A percentile compares a stretch with the other conserved stretches of the same genome.
Evolutionary conservation across 305 asterid species (phyloP).

Genomic region (Caryopteris hybrid): DNA sequence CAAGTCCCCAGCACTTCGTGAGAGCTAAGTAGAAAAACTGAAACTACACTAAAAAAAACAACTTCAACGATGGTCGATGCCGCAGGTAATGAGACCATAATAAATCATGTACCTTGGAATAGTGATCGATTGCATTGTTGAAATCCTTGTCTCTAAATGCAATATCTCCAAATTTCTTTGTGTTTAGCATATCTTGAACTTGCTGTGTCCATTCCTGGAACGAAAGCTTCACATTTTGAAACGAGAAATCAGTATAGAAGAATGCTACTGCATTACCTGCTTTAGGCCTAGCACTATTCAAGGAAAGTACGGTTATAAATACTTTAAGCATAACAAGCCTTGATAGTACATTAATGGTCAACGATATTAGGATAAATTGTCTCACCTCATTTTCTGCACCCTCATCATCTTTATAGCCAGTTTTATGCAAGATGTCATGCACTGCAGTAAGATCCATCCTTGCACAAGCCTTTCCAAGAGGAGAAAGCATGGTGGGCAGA

Average conservation of each 20-base stretch:
- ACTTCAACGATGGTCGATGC: no score
- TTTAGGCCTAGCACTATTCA: no score
- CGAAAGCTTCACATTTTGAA: conserved; percentile 81
- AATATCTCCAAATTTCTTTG: conserved; percentile 90
- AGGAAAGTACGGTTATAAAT: no score
- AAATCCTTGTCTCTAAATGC: conserved; percentile 94
- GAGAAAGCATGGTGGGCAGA: conserved; percentile 78
- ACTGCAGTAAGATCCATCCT: conserved; percentile 96
- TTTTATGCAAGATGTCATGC: conserved; percentile 90
- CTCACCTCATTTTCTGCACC: conserved; percentile 98
- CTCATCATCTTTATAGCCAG: conserved; percentile 96
- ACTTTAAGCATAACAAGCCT: no score
- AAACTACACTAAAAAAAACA: no score
- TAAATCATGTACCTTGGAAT: conserved; percentile 65
- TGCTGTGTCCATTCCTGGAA: conserved; percentile 99
- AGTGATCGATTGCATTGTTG: conserved; percentile 74
- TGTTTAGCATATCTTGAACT: conserved; percentile 96
- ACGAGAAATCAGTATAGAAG: no score
- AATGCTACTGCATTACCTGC: no score
- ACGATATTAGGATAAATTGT: not conserved
- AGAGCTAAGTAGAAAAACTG: no score
- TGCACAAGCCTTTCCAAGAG: conserved; percentile 93
- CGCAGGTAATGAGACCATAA: no score
- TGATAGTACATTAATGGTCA: no score
- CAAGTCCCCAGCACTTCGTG: no score